phyloP scores from a whole-genome alignment of 2,329 filamentous ascomycete genomes.

The Penicillium aurantiogriseum region DNA sequence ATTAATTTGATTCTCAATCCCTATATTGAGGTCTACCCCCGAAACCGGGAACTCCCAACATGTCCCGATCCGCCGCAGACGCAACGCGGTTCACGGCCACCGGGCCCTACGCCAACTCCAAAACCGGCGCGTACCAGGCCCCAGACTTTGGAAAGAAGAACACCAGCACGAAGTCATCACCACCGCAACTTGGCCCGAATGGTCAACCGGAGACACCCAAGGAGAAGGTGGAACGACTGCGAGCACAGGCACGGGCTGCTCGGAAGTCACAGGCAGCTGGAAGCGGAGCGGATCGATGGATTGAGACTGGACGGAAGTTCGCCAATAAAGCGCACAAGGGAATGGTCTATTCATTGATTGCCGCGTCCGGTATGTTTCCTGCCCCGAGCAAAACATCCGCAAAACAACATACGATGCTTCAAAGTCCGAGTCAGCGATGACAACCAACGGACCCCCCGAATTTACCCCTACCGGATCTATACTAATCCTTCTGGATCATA shows the following conservation, averaged over 20 bases:
- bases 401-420: neutral
- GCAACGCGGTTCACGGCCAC: constrained; percentile 53
- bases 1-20: neutral
- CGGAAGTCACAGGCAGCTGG: constrained; percentile 57
- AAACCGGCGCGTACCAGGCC: constrained; percentile 36
- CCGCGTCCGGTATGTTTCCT: constrained; percentile 55
- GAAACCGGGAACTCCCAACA: constrained; percentile 20
- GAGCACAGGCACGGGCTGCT: constrained; percentile 66
- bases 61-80: constrained; percentile 51
- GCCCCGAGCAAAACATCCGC: neutral
- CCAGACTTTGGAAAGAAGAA: constrained; percentile 28
- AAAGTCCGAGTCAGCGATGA: neutral
- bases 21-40: neutral
- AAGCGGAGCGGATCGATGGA: constrained; percentile 54
- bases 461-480: neutral
- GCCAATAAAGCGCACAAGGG: constrained; percentile 62
- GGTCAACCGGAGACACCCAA: constrained; percentile 59
- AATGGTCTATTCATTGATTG: constrained; percentile 60
- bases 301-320: constrained; percentile 54
- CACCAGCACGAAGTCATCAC: constrained; percentile 9
- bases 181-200: constrained; percentile 25
- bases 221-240: constrained; percentile 66
- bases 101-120: constrained; percentile 49
- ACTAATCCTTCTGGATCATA: constrained; percentile 4
- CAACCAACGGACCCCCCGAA: neutral